Percentiles rank a stretch among this genome's conserved stretches.
Conservation (phyloP, 2,329 filamentous ascomycete genomes). For the Biscogniauxia mediterranea region DNA sequence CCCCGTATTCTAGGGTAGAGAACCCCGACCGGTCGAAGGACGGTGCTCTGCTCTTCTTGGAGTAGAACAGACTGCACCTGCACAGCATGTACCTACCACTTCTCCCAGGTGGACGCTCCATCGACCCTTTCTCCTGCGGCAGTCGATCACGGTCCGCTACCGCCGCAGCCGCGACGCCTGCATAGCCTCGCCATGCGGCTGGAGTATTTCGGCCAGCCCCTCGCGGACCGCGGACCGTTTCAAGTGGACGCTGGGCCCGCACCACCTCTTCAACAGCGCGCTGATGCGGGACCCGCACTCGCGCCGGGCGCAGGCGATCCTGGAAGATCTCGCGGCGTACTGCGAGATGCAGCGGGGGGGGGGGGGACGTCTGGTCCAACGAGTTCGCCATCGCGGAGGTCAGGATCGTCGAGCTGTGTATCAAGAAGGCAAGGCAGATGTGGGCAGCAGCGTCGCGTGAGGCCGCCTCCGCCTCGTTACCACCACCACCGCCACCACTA, state of each 20-base stretch:
- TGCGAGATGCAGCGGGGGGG: slow-evolving; percentile 41
- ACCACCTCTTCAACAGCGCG: slow-evolving; percentile 42
- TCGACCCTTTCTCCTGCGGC: slow-evolving; percentile 37
- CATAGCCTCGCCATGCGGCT: slow-evolving; percentile 37
- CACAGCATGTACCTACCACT: slow-evolving; percentile 41
- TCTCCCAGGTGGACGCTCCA: slow-evolving; percentile 40
- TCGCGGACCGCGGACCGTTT: slow-evolving; percentile 35
- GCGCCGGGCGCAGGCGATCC: slow-evolving; percentile 30
- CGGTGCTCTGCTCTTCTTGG: slow-evolving; percentile 27
- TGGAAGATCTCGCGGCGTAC: slow-evolving; percentile 40
- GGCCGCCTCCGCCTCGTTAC: not conserved
- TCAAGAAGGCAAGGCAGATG: slow-evolving; percentile 18
- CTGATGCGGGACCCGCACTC: slow-evolving; percentile 36
- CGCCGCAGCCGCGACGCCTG: slow-evolving; percentile 39
- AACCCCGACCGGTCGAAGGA: slow-evolving; percentile 34
- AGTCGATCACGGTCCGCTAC: slow-evolving; percentile 40
- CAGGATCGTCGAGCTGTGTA: slow-evolving; percentile 42
- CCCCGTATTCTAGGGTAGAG: slow-evolving; percentile 35
- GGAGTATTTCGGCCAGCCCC: slow-evolving; percentile 29
- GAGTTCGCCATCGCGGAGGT: slow-evolving; percentile 41
- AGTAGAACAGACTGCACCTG: slow-evolving; percentile 39
- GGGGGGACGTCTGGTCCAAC: slow-evolving; percentile 39
- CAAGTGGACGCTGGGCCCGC: slow-evolving; percentile 35
- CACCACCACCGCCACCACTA: not conserved
- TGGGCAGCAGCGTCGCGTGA: not conserved